Percentiles rank a stretch among this genome's conserved stretches.
phyloP scores from a whole-genome alignment of 805 yeast species.

The Clavispora phyllophila region DNA sequence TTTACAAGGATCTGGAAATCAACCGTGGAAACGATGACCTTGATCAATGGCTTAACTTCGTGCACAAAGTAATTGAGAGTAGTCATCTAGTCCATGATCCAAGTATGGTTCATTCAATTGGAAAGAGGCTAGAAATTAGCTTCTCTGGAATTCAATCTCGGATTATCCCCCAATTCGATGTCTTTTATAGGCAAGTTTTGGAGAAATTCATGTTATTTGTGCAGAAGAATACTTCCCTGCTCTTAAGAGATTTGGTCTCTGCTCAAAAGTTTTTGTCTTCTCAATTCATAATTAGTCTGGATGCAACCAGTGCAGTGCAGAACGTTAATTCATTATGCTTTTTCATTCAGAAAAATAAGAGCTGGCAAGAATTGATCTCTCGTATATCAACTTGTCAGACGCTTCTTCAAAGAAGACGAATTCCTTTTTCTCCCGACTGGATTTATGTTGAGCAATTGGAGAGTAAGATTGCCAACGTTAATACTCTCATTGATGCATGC shows the following conservation, averaged over 20 bases:
- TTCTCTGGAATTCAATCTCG: conserved; percentile 51
- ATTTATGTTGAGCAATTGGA: conserved; percentile 59
- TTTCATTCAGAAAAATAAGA: not conserved
- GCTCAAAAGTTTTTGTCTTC: conserved; percentile 25
- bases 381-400: conserved; percentile 24
- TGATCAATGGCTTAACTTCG: conserved; percentile 43
- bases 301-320: not conserved
- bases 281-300: conserved; percentile 19
- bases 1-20: not conserved
- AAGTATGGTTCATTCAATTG: conserved; percentile 34
- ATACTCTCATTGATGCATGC: conserved; percentile 33
- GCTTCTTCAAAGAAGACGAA: conserved; percentile 39
- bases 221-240: conserved; percentile 19
- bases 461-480: conserved; percentile 39
- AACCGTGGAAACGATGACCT: conserved; percentile 31
- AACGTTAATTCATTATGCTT: not conserved
- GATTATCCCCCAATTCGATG: conserved; percentile 49
- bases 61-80: conserved; percentile 39
- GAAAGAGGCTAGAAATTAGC: conserved; percentile 34
- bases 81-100: conserved; percentile 48
- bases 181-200: conserved; percentile 49
- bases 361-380: not conserved
- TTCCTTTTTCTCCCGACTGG: conserved; percentile 50
- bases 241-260: conserved; percentile 22
- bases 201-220: conserved; percentile 37